phyloP scores from a whole-genome alignment of 73 alveolate genomes.

The Symbiodinium natans region DNA sequence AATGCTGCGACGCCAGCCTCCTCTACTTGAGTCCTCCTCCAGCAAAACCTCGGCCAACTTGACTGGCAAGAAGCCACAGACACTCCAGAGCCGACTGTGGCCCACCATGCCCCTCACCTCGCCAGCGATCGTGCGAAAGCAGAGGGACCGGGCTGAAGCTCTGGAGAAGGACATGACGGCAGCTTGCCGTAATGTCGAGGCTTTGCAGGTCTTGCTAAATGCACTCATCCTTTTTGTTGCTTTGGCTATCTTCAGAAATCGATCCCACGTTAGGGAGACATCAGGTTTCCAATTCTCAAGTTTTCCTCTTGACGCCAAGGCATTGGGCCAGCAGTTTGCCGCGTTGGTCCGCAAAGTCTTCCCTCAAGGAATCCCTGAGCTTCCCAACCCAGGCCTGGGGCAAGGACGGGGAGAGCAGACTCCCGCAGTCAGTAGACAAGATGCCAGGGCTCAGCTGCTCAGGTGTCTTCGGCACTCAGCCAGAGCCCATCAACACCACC shows the following conservation, averaged over 20 bases:
- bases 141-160: not conserved
- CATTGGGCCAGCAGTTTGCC: not conserved
- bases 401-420: not conserved
- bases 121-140: not conserved
- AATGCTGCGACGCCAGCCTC: slow-evolving; percentile 44
- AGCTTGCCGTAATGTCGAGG: too few relatives aligned
- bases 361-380: slow-evolving; percentile 51
- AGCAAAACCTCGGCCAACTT: not conserved
- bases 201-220: too few relatives aligned
- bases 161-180: slow-evolving; percentile 49
- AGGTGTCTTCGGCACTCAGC: slow-evolving; percentile 38
- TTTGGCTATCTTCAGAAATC: too few relatives aligned
- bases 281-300: too few relatives aligned
- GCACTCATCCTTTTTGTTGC: not conserved
- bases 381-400: slow-evolving; percentile 47
- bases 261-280: too few relatives aligned
- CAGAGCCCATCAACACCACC: slow-evolving; percentile 51
- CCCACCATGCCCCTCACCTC: slow-evolving; percentile 47
- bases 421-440: too few relatives aligned
- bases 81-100: slow-evolving; percentile 32
- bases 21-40: not conserved
- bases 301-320: not conserved
- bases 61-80: slow-evolving; percentile 28
- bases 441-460: too few relatives aligned
- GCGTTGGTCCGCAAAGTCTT: slow-evolving; percentile 24